These are phyloP conservation scores for Hymenochaete sp. DNA, from an alignment of 1,284 basidiomycete species.

Conservation along the genomic window DNA sequence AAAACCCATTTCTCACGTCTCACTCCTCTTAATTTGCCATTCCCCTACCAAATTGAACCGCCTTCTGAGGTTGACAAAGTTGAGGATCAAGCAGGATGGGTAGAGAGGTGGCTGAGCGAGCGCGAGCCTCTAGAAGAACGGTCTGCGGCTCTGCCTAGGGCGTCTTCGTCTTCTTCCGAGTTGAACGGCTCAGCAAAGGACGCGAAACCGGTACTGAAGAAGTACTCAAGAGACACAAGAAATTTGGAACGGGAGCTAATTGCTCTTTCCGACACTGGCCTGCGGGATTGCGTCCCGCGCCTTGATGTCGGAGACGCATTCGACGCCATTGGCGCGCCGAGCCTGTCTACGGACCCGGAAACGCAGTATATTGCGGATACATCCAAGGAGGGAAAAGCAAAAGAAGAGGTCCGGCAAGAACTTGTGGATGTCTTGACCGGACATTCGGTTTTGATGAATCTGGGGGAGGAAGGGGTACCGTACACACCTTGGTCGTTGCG, in stretches of 20 bases:
- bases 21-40: conserved; percentile 73
- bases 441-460: conserved; percentile 60
- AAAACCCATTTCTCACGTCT: conserved; percentile 77
- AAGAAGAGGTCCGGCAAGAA: conserved; percentile 58
- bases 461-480: conserved; percentile 27
- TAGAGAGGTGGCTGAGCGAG: conserved; percentile 52
- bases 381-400: conserved; percentile 30
- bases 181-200: conserved; percentile 17
- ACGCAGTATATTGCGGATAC: conserved; percentile 22
- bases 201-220: conserved; percentile 26
- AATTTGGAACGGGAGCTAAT: conserved; percentile 61
- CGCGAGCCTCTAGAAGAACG: conserved; percentile 14
- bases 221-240: conserved; percentile 44
- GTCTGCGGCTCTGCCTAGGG: background rate
- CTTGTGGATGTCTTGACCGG: conserved; percentile 78
- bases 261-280: conserved; percentile 54
- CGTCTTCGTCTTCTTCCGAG: conserved; percentile 6
- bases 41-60: conserved; percentile 73
- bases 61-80: conserved; percentile 39
- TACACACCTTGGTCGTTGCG: conserved; percentile 86
- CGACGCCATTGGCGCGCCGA: conserved; percentile 47
- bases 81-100: conserved; percentile 50
- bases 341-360: conserved; percentile 30
- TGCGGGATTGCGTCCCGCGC: conserved; percentile 74
- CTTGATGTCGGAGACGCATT: conserved; percentile 83